Conservation (phyloP, 495 filamentous ascomycete genomes). For the Hyaloscypha bicolor region DNA sequence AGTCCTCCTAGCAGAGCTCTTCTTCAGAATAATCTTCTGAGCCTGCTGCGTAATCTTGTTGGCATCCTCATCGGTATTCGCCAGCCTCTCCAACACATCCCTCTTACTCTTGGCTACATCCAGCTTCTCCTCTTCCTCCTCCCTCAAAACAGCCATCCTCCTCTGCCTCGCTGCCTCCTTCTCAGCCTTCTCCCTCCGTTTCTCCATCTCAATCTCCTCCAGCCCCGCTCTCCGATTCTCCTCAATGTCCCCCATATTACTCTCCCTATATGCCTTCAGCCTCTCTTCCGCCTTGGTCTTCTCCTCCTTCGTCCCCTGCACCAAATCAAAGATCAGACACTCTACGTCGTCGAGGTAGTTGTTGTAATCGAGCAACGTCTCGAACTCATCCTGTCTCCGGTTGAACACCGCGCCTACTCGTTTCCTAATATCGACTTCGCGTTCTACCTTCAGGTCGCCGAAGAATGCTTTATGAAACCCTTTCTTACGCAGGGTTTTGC, state of each 20-base stretch:
- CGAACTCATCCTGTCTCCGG: slow-evolving; percentile 86
- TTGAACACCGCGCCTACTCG: slow-evolving; percentile 85
- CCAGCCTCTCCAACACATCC: slow-evolving; percentile 53
- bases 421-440: slow-evolving; percentile 89
- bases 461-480: slow-evolving; percentile 89
- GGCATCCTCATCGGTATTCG: slow-evolving; percentile 45
- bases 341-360: slow-evolving; percentile 95
- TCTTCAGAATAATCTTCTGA: slow-evolving; percentile 70
- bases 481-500: slow-evolving; percentile 78
- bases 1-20: slow-evolving; percentile 51
- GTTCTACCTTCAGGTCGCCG: slow-evolving; percentile 84
- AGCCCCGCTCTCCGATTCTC: slow-evolving; percentile 66
- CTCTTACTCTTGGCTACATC: slow-evolving; percentile 50
- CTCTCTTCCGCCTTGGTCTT: slow-evolving; percentile 64
- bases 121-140: slow-evolving; percentile 51
- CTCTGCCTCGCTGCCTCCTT: slow-evolving; percentile 54
- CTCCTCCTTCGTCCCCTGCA: slow-evolving; percentile 67
- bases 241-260: slow-evolving; percentile 72
- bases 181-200: slow-evolving; percentile 60
- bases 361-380: slow-evolving; percentile 78
- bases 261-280: slow-evolving; percentile 66
- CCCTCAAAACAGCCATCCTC: slow-evolving; percentile 48
- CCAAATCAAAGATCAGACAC: slow-evolving; percentile 84
- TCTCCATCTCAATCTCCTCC: slow-evolving; percentile 63
- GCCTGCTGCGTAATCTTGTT: slow-evolving; percentile 54